Base-by-base conservation (phyloP, 1,284 basidiomycete genomes). In the Phaffia rhodozyma region DNA sequence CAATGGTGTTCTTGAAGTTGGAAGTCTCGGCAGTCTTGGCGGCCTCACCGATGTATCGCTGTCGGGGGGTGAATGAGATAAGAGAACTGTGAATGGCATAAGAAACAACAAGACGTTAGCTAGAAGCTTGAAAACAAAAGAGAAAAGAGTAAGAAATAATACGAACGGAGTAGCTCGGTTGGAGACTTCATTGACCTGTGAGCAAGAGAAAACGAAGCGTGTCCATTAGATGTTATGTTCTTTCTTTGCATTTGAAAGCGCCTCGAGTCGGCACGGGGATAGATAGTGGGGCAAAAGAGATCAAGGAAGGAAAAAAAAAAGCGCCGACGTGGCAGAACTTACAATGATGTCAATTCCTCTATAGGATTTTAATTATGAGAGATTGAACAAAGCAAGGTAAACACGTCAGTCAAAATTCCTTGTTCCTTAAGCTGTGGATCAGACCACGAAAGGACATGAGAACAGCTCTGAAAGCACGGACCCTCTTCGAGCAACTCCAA, bases 1-100 rank as follows among this genome's bases (percentile, higher is more conserved):
- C 92, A 72, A 93, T 81, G 50, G 92, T 96, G 79, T 96, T 97
- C 77, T 85, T 88, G 81, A 92, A 96, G 79, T 96, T 96, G 69
- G 90, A 92, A n/a, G 87, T 94, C 78, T 97, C 92, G 70, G 92
- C 89, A 1, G 89, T 96, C 80, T 96, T 96, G 71, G 91, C 92
- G 27, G 90, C 70, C 77, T 97, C 92, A 69, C 92, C 92, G 73
- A 96, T 87, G 59, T 85, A 77, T 68, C 92, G 86, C 72, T 91
- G 87, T 75, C 87, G 89, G 52, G 83, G 82, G 32, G 91, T 91
- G 77, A 94, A 97, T 7, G 88, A 90, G 68, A 96, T 84, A 67
- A 97, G 83, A 54, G 92, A 93, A 73, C 91, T 93, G 70, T 1
- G 64, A 11, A 60, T 49, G 34, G 23, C 30, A 20, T 48, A 25